Percentiles rank a stretch among this genome's conserved stretches.
Conservation (phyloP, 208 protist genomes). For the Crithidia sp. region DNA sequence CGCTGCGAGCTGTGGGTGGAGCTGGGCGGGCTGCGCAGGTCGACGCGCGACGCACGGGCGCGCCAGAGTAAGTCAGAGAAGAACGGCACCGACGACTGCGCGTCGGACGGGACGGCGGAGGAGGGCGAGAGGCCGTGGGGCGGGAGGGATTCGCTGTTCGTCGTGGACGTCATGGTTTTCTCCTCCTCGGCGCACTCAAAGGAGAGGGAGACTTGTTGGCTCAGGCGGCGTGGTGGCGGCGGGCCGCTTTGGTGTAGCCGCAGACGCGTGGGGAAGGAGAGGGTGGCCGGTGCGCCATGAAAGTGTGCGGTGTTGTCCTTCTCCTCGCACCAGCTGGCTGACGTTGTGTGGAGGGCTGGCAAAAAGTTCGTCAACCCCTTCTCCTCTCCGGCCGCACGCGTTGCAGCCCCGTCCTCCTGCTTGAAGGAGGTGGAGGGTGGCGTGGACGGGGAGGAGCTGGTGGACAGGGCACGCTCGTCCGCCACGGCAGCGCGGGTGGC, state of each 20-base stretch:
- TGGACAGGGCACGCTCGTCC: not conserved
- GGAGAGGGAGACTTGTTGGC: slow-evolving; percentile 6
- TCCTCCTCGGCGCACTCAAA: slow-evolving; percentile 15
- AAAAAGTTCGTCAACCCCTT: not conserved
- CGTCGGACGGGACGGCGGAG: slow-evolving; percentile 9
- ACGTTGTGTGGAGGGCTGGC: not conserved
- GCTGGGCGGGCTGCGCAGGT: slow-evolving; percentile 1
- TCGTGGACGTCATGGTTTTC: not conserved
- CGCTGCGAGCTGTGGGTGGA: slow-evolving; percentile 5
- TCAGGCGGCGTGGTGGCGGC: slow-evolving; percentile 5
- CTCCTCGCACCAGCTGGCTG: slow-evolving; percentile 8
- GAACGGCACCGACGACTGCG: not conserved
- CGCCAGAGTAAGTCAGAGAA: not conserved
- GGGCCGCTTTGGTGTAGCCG: not conserved
- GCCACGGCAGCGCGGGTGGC: not conserved
- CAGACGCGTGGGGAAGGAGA: not conserved
- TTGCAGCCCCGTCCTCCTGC: too few relatives aligned
- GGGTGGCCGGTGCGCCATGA: not conserved
- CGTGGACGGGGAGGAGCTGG: not conserved
- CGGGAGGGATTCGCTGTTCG: slow-evolving; percentile 12
- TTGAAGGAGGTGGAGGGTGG: not conserved
- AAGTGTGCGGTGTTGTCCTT: not conserved
- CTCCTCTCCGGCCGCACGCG: not conserved
- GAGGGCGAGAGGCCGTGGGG: slow-evolving; percentile 11
- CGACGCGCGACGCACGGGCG: not conserved